Evolutionary conservation across 1,139 yeast genomes (phyloP).

Genomic region (Lodderomyces orthopsilosis): DNA sequence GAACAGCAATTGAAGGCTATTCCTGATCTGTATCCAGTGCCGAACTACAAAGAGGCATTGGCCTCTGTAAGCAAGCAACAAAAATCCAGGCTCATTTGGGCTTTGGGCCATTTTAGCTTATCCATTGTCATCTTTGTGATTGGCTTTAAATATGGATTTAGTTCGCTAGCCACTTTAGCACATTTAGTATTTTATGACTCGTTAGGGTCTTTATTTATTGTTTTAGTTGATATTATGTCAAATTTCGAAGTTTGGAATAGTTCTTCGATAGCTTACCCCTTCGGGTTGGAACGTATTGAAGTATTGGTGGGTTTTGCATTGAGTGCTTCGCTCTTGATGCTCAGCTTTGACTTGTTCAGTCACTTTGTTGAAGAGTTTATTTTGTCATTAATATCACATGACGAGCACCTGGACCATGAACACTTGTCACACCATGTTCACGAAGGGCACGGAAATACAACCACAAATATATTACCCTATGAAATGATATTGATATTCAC

Average conservation of each 20-base stretch:
- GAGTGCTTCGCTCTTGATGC: slow-evolving; percentile 81
- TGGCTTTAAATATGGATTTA: slow-evolving; percentile 56
- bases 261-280: slow-evolving; percentile 82
- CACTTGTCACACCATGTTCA: slow-evolving; percentile 54
- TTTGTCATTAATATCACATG: slow-evolving; percentile 45
- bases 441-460: slow-evolving; percentile 32
- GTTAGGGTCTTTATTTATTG: slow-evolving; percentile 68
- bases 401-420: slow-evolving; percentile 25
- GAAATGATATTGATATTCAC: slow-evolving; percentile 28
- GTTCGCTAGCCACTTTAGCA: slow-evolving; percentile 74
- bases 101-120: slow-evolving; percentile 57
- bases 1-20: slow-evolving; percentile 61
- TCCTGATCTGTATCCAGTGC: slow-evolving; percentile 80
- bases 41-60: slow-evolving; percentile 62
- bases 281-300: slow-evolving; percentile 86
- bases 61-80: slow-evolving; percentile 55
- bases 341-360: slow-evolving; percentile 83
- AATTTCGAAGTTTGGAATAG: slow-evolving; percentile 91
- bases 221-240: slow-evolving; percentile 73
- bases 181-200: slow-evolving; percentile 88
- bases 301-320: slow-evolving; percentile 86
- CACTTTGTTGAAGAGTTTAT: slow-evolving; percentile 79
- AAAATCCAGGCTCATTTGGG: slow-evolving; percentile 59
- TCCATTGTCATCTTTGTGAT: slow-evolving; percentile 57
- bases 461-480: slow-evolving; percentile 33